These are phyloP conservation scores for Sporobolomyces pararoseus DNA, from an alignment of 768 basidiomycete genomes.

Conservation along the genomic window DNA sequence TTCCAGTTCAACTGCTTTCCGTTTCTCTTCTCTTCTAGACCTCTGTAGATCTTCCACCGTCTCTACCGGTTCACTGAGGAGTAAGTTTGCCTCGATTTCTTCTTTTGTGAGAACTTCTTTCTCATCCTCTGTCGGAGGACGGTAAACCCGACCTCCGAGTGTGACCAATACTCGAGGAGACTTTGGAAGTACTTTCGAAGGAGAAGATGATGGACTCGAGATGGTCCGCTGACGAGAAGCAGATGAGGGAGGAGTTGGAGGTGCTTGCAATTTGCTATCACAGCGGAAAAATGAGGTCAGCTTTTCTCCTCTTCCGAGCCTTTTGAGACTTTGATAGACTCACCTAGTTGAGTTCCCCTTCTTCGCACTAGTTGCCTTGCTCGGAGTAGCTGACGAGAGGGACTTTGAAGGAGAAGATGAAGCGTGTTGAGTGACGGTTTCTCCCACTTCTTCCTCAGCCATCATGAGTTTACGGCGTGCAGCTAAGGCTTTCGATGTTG, in stretches of 20 bases:
- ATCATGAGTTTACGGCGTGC: neutral
- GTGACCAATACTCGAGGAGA: constrained; percentile 29
- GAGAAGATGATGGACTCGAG: neutral
- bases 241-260: constrained; percentile 27
- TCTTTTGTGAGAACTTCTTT: neutral
- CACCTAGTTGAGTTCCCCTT: neutral
- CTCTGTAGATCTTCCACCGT: constrained; percentile 31
- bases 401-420: neutral
- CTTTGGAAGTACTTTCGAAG: neutral
- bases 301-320: too few relatives aligned
- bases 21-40: neutral
- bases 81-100: constrained; percentile 27
- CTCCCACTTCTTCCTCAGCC: constrained; percentile 2
- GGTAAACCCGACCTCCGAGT: constrained; percentile 38
- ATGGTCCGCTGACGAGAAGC: neutral
- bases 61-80: constrained; percentile 30
- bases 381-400: neutral
- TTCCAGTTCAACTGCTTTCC: constrained; percentile 22
- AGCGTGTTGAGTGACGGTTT: constrained; percentile 11
- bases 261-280: neutral
- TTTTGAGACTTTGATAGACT: neutral
- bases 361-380: neutral
- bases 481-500: neutral
- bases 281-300: neutral
- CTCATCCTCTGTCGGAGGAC: constrained; percentile 25